Conservation (phyloP, 1,284 basidiomycete species). For the Sporisorium graminicola region DNA sequence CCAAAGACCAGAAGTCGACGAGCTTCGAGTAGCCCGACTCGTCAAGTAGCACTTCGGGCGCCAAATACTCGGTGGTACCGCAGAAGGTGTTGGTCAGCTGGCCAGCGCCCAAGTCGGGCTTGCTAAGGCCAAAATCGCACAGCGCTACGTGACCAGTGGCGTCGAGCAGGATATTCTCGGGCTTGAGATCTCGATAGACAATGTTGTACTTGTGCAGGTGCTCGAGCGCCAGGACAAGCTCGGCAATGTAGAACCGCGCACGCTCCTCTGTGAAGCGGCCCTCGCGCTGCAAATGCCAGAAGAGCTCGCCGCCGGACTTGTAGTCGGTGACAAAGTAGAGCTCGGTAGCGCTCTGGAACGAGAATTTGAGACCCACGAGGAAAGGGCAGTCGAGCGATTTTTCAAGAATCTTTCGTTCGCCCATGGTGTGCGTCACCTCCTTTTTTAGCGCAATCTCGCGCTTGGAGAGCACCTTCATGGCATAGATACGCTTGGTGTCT, state of each 20-base stretch:
- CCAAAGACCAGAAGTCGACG: constrained; percentile 98
- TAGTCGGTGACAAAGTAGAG: constrained; percentile 98
- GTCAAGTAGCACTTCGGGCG: constrained; percentile 97
- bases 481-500: constrained; percentile 98
- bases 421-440: constrained; percentile 98
- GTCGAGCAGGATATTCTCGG: constrained; percentile 96
- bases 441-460: constrained; percentile 99
- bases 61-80: constrained; percentile 88
- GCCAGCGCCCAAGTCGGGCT: constrained; percentile 91
- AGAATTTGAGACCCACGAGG: constrained; percentile 97
- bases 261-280: constrained; percentile 95
- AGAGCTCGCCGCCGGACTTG: constrained; percentile 97
- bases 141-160: constrained; percentile 98
- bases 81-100: constrained; percentile 98
- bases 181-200: constrained; percentile 97
- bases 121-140: constrained; percentile 97
- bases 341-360: constrained; percentile 95
- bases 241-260: constrained; percentile 95
- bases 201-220: constrained; percentile 98
- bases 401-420: constrained; percentile 98
- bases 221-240: constrained; percentile 92
- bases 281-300: constrained; percentile 94
- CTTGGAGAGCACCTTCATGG: constrained; percentile 99
- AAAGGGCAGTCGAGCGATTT: constrained; percentile 94
- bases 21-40: constrained; percentile 98